phyloP scores from a whole-genome alignment of 768 basidiomycete genomes.

The Russula sp. region DNA sequence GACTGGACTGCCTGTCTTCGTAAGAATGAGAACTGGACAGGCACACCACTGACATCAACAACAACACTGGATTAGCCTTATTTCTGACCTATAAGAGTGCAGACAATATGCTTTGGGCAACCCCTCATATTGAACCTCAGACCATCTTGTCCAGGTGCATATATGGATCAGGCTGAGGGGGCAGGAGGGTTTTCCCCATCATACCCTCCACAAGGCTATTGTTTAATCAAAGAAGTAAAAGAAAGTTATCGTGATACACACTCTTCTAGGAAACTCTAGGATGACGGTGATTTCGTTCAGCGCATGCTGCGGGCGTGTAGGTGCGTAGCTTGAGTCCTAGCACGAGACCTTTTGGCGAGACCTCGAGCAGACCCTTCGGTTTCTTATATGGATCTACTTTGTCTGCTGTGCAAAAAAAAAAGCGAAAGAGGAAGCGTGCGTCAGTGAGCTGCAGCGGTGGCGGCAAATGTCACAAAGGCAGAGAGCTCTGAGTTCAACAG shows the following conservation, averaged over 20 bases:
- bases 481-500: not conserved
- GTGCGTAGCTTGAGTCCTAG: conserved; percentile 55
- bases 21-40: too few relatives aligned
- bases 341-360: conserved; percentile 78
- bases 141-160: too few relatives aligned
- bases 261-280: conserved; percentile 74
- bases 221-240: too few relatives aligned
- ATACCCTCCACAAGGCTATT: not conserved
- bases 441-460: too few relatives aligned
- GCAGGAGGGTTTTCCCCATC: conserved; percentile 36
- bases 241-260: conserved; percentile 31
- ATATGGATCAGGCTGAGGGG: conserved; percentile 31
- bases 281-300: conserved; percentile 79
- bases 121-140: too few relatives aligned
- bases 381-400: conserved; percentile 86
- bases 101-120: too few relatives aligned
- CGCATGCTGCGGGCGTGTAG: conserved; percentile 47
- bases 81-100: too few relatives aligned
- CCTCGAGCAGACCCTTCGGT: conserved; percentile 66
- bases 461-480: too few relatives aligned
- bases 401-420: too few relatives aligned
- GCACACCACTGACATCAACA: too few relatives aligned
- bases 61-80: too few relatives aligned
- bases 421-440: not conserved
- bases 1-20: too few relatives aligned